Conservation (phyloP, 2,329 filamentous ascomycete genomes). For the Macrophomina phaseolina region DNA sequence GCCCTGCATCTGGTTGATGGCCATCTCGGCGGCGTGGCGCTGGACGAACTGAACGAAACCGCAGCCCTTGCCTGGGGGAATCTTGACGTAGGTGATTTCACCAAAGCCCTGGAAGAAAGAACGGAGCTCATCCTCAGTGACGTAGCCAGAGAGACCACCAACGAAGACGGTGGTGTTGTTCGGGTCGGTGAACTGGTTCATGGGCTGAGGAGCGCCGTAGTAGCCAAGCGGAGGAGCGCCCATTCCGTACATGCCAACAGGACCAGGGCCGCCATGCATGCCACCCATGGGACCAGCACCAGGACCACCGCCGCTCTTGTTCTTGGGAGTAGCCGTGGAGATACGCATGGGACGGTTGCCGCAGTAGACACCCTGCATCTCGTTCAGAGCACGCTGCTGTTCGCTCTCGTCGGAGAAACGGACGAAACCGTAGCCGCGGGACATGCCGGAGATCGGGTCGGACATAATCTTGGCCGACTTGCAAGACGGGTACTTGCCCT, state of each 20-base stretch:
- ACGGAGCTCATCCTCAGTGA: constrained; percentile 98
- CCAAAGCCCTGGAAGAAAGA: constrained; percentile 99
- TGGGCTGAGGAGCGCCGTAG: constrained; percentile 74
- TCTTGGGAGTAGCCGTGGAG: constrained; percentile 97
- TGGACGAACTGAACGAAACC: constrained; percentile 99
- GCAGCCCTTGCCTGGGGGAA: constrained; percentile 97
- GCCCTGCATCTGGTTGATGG: constrained; percentile 99
- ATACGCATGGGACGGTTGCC: constrained; percentile 99
- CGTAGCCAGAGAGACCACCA: constrained; percentile 93
- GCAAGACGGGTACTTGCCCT: constrained; percentile 94
- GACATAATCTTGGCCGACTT: constrained; percentile 99
- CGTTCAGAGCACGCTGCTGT: constrained; percentile 91
- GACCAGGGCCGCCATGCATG: constrained; percentile 53
- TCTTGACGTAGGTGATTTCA: constrained; percentile 99
- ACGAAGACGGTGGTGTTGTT: constrained; percentile 99
- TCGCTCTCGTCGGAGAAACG: constrained; percentile 95
- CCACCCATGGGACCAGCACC: constrained; percentile 58
- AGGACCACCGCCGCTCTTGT: constrained; percentile 65
- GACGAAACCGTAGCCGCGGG: constrained; percentile 96
- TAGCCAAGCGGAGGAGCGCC: constrained; percentile 70
- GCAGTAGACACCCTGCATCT: constrained; percentile 99
- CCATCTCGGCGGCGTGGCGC: constrained; percentile 98
- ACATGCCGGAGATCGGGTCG: constrained; percentile 96
- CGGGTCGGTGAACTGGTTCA: constrained; percentile 99
- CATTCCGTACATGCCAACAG: constrained; percentile 72